Conservation (phyloP, 2,329 filamentous ascomycete genomes). For the Fusarium torreyae region DNA sequence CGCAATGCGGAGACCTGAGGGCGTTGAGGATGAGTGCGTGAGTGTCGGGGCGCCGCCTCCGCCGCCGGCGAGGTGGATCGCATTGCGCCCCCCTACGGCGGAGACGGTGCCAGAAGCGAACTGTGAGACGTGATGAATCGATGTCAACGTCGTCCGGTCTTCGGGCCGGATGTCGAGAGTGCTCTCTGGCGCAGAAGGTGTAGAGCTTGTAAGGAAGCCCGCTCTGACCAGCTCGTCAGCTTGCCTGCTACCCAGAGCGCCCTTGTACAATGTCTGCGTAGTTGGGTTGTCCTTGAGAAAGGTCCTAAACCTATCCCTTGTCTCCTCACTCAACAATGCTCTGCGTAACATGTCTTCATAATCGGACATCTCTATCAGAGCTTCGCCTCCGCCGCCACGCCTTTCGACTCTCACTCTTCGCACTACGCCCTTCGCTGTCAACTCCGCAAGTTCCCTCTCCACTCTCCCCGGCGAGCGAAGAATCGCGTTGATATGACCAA, state of each 20-base stretch:
- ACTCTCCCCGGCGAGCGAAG: slow-evolving; percentile 73
- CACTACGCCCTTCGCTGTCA: slow-evolving; percentile 70
- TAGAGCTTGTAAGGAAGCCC: slow-evolving; percentile 75
- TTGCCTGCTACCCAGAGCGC: slow-evolving; percentile 61
- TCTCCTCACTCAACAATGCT: slow-evolving; percentile 57
- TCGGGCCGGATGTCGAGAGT: slow-evolving; percentile 65
- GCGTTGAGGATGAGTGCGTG: slow-evolving; percentile 43
- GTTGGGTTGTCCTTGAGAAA: slow-evolving; percentile 68
- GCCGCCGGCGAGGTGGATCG: slow-evolving; percentile 75
- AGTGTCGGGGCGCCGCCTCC: slow-evolving; percentile 57
- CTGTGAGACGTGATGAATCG: slow-evolving; percentile 73
- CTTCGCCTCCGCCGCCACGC: slow-evolving; percentile 74
- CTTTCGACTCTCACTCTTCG: slow-evolving; percentile 75
- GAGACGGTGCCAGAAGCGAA: slow-evolving; percentile 78
- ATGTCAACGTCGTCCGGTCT: slow-evolving; percentile 69
- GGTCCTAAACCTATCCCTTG: slow-evolving; percentile 66
- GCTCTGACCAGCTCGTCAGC: slow-evolving; percentile 72
- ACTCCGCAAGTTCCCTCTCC: slow-evolving; percentile 76
- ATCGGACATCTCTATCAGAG: slow-evolving; percentile 71
- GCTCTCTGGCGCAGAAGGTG: slow-evolving; percentile 51
- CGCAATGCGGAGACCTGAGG: slow-evolving; percentile 67
- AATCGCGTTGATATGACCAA: slow-evolving; percentile 76
- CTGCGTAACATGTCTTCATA: slow-evolving; percentile 65
- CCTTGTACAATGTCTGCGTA: slow-evolving; percentile 51
- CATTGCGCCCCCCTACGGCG: slow-evolving; percentile 78